Conservation (phyloP, 2,329 filamentous ascomycete genomes). For the Fusarium multiceps region DNA sequence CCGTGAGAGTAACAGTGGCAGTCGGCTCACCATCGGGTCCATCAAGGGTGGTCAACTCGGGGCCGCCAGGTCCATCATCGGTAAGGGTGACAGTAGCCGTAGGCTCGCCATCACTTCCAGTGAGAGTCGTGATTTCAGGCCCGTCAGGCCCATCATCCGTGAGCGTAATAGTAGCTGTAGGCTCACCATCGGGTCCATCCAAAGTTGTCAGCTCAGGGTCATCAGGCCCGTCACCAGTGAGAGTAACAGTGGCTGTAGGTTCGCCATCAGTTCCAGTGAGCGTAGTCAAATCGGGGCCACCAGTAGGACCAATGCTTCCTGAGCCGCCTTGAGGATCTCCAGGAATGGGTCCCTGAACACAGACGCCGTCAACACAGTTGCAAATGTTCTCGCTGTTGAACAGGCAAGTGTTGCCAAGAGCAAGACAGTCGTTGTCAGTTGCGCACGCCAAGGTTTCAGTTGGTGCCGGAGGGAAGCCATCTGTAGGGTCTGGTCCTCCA, state of each 20-base stretch:
- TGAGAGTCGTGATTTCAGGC: neutral
- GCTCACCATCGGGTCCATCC: neutral
- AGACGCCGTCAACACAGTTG: constrained; percentile 11
- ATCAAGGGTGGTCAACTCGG: neutral
- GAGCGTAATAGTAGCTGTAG: neutral
- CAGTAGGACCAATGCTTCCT: neutral
- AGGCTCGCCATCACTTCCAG: neutral
- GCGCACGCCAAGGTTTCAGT: neutral
- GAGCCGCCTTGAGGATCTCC: neutral
- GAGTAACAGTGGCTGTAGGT: neutral
- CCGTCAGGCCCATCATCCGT: neutral
- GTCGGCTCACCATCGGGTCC: neutral
- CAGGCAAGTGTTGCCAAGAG: constrained; percentile 3
- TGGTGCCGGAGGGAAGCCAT: neutral
- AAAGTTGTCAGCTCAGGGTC: neutral
- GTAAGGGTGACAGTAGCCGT: neutral
- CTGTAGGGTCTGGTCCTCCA: neutral
- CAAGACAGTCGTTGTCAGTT: constrained; percentile 15
- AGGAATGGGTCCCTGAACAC: constrained; percentile 4
- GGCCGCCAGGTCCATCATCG: neutral
- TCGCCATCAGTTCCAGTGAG: neutral
- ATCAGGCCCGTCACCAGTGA: neutral
- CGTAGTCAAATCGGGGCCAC: neutral
- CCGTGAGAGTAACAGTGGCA: neutral
- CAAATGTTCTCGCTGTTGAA: constrained; percentile 8